Evolutionary conservation across 306 rosid genomes (phyloP), one percentile per base, ranked within the genome.

Genomic region (Potentilla sterilis): DNA sequence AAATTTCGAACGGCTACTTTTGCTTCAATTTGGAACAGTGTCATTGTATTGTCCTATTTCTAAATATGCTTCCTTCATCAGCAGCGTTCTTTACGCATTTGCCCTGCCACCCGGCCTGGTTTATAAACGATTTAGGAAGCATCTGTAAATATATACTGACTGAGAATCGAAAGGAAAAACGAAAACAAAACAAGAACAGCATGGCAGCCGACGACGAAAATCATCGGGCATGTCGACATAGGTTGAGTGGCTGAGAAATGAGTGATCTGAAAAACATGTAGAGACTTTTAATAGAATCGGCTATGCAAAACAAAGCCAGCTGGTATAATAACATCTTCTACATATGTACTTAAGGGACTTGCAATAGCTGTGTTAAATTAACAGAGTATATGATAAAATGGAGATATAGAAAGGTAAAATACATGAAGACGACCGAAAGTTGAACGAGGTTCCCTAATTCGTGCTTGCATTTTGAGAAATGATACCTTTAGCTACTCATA

Each of bases 1-100:
- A 2, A 14, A 69, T 47, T 69, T 69, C 15, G 57, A 46, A 69
- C 57, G 40, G 57, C 21, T 16, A 24, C 73, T 69, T 69, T 69
- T 69, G 41, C 73, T 46, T 46, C 40, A 1, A 44, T 40, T 69
- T 69, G 19, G 73, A 69, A 42, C 14, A 38, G 6, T 38, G 7
- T 18, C 16, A 34, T 62, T 32, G 67, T 32, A 2, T 65, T 38
- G 41, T 61, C 67, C 10, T 32, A 6, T 61, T 61, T 61, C 32
- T 11, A 12, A 28, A 61, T 61, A 6, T 61, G 7, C 41, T 5
- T 61, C 19, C 16, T 59, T 59, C 65, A 22, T 49, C 21, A 16
- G 55, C 55, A 49, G 55, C 5, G 8, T 21, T 32, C 3, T 54
- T n/a, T n/a, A 54, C 61, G 24, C 10, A 8, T 52, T 19, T 7